Evolutionary conservation across 2,329 filamentous ascomycete species (phyloP), one percentile per base, ranked within the genome.

Genomic region (Cryphonectria parasitica): DNA sequence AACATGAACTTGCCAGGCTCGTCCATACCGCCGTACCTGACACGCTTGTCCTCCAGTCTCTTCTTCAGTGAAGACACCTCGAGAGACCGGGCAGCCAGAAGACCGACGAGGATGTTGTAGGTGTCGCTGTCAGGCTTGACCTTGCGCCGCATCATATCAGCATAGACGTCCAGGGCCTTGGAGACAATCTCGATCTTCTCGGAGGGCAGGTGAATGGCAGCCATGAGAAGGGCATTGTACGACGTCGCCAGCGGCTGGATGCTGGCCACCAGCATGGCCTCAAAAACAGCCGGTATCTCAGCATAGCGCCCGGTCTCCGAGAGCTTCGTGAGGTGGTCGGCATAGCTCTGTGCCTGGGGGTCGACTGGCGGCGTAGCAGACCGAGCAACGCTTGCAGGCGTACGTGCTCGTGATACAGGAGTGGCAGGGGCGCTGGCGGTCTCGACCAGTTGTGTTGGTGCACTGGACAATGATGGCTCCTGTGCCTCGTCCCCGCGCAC

Each of bases 151-250:
- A 97, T 89, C 96, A 99, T 98, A 79, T 98, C 95, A 22, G 94
- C 92, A 80, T 98, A 99, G 67, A 99, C 92, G 82, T 97, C 95
- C 67, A 98, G 87, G 6, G 94, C 94, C 83, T 97, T 97, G 73
- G 94, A 91, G 19, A 97, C 93, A 67, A 96, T 90, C 82, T 97
- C 92, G 68, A 92, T 91, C 80, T 91, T 92, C 79, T 93, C 91
- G 34, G 86, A 85, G 10, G 95, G 93, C 25, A 98, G 87, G 75
- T 93, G 88, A 73, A 98, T 93, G 19, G 94, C 94, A 7, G 96
- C 93, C 76, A 91, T 87, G 60, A 99, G 84, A 61, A 99, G 86
- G 65, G 94, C 92, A 79, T 98, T 98, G 86, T 99, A 99, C n/a
- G 95, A 92, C 63, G 89, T 86, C 64, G 93, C 89, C 8, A 92